Base-by-base conservation (phyloP, 2,329 filamentous ascomycete species). In the Ophiobolus disseminans region DNA sequence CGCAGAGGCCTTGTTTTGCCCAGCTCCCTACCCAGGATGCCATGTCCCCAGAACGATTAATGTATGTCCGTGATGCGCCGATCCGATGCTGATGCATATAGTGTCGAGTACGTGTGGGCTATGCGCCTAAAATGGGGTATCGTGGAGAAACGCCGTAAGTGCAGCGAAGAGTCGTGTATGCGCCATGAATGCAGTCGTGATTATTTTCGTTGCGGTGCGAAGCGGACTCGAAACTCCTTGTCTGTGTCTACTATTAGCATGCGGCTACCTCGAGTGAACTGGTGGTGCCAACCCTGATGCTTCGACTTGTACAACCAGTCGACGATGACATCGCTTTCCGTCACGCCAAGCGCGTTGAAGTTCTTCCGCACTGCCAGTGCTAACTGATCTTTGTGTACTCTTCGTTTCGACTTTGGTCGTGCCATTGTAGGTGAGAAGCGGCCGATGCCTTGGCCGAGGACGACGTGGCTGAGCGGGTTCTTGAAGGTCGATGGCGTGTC, bases 291-390 rank as follows among this genome's bases (percentile, higher is more conserved):
- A 74, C 83, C 82, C 53, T 85, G 79, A 57, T 80, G 82, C 65
- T 81, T 80, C 22, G 89, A 81, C 66, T 86, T 88, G 78, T 90
- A 89, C 53, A 91, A 78, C 68, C 91, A 85, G 57, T 89, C 88
- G 47, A 92, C 88, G 48, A 94, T 88, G 57, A 91, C 86, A 62
- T 94, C 90, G 67, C 87, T 91, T 76, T 95, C 90, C 57, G 86
- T 87, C 31, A 93, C 84, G 13, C 87, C 88, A 57, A 89, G 80
- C 25, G 84, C 85, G 68, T 94, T 94, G 76, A 94, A 94, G 73
- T 94, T 89, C 70, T 91, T 92, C 57, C 89, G 81, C 39, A 92
- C 87, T 1, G 84, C 81, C 57, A 85, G 80, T 7, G 88, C 87
- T 45, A 95, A 78, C 57, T 89, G 82, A 28, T 90, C 86, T 68